Conservation (phyloP, 306 rosid species). For the Vachellia pachyceras region DNA sequence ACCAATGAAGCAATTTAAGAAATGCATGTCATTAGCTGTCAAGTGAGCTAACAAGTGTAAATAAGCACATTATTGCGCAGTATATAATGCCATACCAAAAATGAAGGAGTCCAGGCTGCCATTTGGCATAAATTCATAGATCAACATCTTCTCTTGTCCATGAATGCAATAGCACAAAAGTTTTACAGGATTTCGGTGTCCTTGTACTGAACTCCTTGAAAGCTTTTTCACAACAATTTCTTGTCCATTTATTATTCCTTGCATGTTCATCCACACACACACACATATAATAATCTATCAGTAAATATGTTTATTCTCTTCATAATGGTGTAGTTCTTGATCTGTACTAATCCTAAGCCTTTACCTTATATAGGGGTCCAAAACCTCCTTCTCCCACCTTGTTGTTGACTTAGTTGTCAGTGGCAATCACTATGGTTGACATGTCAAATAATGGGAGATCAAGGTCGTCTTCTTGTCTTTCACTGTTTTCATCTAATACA, state of each 20-base stretch:
- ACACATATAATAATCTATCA: no score
- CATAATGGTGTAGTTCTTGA: not conserved
- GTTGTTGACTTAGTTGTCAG: slow-evolving; percentile 22
- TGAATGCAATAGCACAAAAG: slow-evolving; percentile 48
- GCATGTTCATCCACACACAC: not conserved
- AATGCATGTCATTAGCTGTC: not conserved
- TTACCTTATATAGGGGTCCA: slow-evolving; percentile 41
- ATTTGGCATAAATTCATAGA: slow-evolving; percentile 53
- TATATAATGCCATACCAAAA: slow-evolving; percentile 30
- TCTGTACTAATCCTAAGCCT: not conserved
- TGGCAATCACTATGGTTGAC: slow-evolving; percentile 34
- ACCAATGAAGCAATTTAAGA: not conserved
- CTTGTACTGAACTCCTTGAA: slow-evolving; percentile 47
- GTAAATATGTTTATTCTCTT: not conserved
- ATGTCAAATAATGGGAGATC: slow-evolving; percentile 36
- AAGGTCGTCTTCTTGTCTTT: slow-evolving; percentile 37
- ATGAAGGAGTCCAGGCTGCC: slow-evolving; percentile 49
- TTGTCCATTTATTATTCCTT: slow-evolving; percentile 37
- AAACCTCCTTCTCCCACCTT: slow-evolving; percentile 47
- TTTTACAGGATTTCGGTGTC: slow-evolving; percentile 49
- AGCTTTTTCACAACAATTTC: slow-evolving; percentile 51
- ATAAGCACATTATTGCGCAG: not conserved
- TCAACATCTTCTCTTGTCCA: slow-evolving; percentile 47
- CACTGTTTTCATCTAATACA: not conserved
- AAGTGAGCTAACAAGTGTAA: not conserved